These are phyloP conservation scores for Fraxinus paxiana DNA, from an alignment of 305 asterid genomes.

Conservation along the genomic window DNA sequence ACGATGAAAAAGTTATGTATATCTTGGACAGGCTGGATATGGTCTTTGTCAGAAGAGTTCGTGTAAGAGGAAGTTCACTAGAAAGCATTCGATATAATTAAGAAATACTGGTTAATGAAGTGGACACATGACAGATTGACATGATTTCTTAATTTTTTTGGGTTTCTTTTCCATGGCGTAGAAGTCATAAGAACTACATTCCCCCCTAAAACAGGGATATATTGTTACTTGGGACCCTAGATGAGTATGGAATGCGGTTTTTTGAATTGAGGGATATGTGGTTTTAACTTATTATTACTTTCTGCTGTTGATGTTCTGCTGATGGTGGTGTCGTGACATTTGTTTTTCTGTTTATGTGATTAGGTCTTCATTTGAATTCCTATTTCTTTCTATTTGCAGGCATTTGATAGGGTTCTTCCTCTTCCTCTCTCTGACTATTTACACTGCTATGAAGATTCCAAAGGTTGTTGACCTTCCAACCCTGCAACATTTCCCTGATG, in stretches of 20 bases:
- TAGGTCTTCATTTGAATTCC: not conserved
- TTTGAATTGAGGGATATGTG: no score
- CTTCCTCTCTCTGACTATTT: constrained; percentile 81
- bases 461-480: constrained; percentile 60
- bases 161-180: not conserved
- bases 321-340: constrained; percentile 10
- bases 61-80: no score
- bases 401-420: constrained; percentile 97
- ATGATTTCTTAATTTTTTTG: not conserved
- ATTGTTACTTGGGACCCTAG: not conserved
- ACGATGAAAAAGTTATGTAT: no score
- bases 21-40: no score
- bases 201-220: not conserved
- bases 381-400: constrained; percentile 43
- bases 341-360: not conserved
- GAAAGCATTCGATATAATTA: no score
- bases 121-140: not conserved
- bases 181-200: not conserved
- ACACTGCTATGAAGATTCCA: constrained; percentile 79
- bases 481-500: constrained; percentile 58
- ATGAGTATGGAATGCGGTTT: not conserved
- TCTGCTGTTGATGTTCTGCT: not conserved
- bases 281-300: not conserved
- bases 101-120: not conserved
- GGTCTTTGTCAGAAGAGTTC: no score